These are phyloP conservation scores for Nemania diffusa DNA, from an alignment of 2,329 filamentous ascomycete genomes.

Conservation along the genomic window DNA sequence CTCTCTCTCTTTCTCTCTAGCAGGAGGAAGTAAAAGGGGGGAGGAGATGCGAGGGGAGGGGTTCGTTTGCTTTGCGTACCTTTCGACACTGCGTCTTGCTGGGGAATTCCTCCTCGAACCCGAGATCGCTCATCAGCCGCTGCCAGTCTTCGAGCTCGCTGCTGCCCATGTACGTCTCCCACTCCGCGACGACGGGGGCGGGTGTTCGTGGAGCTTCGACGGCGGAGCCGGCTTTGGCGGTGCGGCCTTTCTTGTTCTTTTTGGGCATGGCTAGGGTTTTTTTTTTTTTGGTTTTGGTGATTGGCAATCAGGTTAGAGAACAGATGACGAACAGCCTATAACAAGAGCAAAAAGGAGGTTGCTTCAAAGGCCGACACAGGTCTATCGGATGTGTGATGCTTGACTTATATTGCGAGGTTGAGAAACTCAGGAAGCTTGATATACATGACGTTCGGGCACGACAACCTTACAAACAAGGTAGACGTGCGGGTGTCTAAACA, in stretches of 20 bases:
- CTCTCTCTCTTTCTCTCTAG: neutral
- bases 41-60: neutral
- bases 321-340: neutral
- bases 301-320: neutral
- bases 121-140: conserved; percentile 57
- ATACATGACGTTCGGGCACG: conserved; percentile 4
- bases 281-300: neutral
- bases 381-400: neutral
- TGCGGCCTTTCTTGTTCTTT: conserved; percentile 11
- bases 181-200: conserved; percentile 10
- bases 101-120: conserved; percentile 49
- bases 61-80: conserved; percentile 48
- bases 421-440: neutral
- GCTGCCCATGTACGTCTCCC: conserved; percentile 35
- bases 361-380: neutral
- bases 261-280: conserved; percentile 13
- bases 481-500: neutral
- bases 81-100: conserved; percentile 60
- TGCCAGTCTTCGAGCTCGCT: conserved; percentile 56
- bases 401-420: neutral
- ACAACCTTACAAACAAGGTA: conserved; percentile 21
- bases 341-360: neutral
- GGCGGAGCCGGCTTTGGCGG: neutral
- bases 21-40: no score
- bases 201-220: neutral